These are phyloP conservation scores for Globisporangium alternatum DNA, from an alignment of 352 stramenopile genomes.

Conservation along the genomic window DNA sequence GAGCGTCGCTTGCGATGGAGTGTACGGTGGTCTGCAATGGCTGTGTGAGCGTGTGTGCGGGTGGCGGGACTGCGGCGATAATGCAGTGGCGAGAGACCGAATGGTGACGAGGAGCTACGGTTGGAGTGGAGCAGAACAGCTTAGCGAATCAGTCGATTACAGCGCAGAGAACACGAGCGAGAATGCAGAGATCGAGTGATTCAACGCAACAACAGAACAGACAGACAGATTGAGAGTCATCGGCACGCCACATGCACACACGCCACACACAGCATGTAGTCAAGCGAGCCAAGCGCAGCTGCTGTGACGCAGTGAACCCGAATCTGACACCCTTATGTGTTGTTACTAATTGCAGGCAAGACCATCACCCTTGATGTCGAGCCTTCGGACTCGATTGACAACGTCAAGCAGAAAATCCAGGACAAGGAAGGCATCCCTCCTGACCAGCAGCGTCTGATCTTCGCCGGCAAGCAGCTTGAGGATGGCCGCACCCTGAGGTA, in stretches of 20 bases:
- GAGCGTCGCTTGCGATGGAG: not conserved
- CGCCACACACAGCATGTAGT: not conserved
- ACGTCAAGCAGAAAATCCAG: conserved; percentile 95
- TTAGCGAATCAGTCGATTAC: not conserved
- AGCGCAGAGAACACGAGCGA: not conserved
- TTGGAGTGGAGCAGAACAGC: not conserved
- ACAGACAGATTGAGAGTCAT: not conserved
- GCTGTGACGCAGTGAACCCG: not conserved
- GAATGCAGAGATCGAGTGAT: not conserved
- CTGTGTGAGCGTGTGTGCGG: not conserved
- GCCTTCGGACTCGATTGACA: conserved; percentile 91
- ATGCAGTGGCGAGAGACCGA: not conserved
- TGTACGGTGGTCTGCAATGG: not conserved
- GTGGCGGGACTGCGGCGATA: not conserved
- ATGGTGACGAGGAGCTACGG: not conserved
- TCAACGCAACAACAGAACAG: not conserved
- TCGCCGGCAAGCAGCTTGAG: no score
- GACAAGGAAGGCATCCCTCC: conserved; percentile 91
- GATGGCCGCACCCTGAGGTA: conserved; percentile 83
- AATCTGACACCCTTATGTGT: conserved; percentile 16
- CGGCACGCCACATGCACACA: not conserved
- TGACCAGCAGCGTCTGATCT: conserved; percentile 92
- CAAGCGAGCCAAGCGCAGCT: not conserved
- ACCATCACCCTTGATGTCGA: conserved; percentile 91
- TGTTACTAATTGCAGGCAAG: conserved; percentile 51